These are phyloP conservation scores for Antitrichia curtipendula DNA, from an alignment of 225 moss, liverwort and hornwort genomes.

Conservation along the genomic window DNA sequence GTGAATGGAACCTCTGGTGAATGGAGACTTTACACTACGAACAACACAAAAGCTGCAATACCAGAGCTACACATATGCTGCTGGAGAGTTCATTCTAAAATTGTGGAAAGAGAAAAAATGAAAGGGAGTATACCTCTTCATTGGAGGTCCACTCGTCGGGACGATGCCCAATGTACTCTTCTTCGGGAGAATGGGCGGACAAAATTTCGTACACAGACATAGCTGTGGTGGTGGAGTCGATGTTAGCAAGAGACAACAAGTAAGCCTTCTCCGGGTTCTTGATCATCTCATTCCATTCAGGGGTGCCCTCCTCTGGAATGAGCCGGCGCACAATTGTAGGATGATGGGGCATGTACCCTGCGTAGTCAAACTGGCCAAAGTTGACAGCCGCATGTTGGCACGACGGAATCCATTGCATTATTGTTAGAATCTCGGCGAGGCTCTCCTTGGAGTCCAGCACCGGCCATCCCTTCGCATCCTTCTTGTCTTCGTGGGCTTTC, in stretches of 20 bases:
- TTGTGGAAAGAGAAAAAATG: no score
- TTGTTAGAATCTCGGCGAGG: constrained; percentile 25
- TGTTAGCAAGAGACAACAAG: constrained; percentile 4
- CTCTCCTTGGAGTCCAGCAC: constrained; percentile 5
- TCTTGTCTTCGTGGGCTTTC: constrained; percentile 35
- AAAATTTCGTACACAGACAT: constrained; percentile 52
- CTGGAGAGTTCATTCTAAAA: background rate
- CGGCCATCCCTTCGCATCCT: constrained; percentile 39
- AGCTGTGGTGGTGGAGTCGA: constrained; percentile 7
- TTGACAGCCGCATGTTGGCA: constrained; percentile 52
- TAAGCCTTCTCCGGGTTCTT: constrained; percentile 20
- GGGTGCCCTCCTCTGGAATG: constrained; percentile 25
- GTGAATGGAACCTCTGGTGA: background rate
- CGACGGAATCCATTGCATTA: constrained; percentile 40
- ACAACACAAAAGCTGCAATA: no score
- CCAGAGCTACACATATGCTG: no score
- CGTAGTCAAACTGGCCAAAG: constrained; percentile 58
- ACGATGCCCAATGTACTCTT: constrained; percentile 34
- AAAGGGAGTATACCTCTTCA: background rate
- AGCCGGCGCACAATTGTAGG: constrained; percentile 21
- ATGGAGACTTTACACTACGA: background rate
- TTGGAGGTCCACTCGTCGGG: background rate
- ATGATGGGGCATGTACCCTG: constrained; percentile 41
- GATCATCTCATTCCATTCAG: constrained; percentile 9
- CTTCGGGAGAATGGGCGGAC: constrained; percentile 30